A percentile compares a stretch with the other conserved stretches of the same genome.
phyloP scores from a whole-genome alignment of 192 early-diverging fungal genomes.

The Entomortierella chlamydospora region DNA sequence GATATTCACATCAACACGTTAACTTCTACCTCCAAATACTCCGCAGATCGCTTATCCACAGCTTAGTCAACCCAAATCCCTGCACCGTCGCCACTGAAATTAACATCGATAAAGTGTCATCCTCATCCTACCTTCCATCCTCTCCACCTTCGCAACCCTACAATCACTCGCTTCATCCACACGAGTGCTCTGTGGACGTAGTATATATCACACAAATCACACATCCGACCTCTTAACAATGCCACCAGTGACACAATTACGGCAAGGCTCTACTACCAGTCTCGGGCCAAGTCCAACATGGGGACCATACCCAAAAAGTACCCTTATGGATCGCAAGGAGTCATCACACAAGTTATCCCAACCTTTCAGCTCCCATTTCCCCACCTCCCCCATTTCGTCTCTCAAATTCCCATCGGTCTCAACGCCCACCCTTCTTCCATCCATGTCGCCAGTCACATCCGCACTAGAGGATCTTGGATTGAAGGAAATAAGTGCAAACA shows the following conservation, averaged over 20 bases:
- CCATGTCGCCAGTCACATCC: not conserved
- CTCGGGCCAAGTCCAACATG: slow-evolving; percentile 11
- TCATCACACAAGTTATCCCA: slow-evolving; percentile 12
- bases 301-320: slow-evolving; percentile 33
- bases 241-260: slow-evolving; percentile 33
- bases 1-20: too few species aligned
- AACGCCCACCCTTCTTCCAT: slow-evolving; percentile 10
- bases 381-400: slow-evolving; percentile 17
- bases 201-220: not conserved
- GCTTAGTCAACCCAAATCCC: too few species aligned
- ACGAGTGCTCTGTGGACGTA: not conserved
- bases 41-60: too few species aligned
- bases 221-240: slow-evolving; percentile 16
- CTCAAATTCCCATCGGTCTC: slow-evolving; percentile 19
- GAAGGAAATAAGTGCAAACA: slow-evolving; percentile 13
- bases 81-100: too few species aligned
- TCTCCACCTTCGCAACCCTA: not conserved
- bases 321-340: not conserved
- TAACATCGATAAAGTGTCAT: too few species aligned
- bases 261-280: slow-evolving; percentile 27
- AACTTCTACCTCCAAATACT: too few species aligned
- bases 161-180: too few species aligned
- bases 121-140: too few species aligned
- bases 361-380: slow-evolving; percentile 11
- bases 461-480: slow-evolving; percentile 8